Evolutionary conservation across 768 basidiomycete genomes (phyloP), one percentile per base, ranked within the genome.

Genomic region (Trametes villosa): DNA sequence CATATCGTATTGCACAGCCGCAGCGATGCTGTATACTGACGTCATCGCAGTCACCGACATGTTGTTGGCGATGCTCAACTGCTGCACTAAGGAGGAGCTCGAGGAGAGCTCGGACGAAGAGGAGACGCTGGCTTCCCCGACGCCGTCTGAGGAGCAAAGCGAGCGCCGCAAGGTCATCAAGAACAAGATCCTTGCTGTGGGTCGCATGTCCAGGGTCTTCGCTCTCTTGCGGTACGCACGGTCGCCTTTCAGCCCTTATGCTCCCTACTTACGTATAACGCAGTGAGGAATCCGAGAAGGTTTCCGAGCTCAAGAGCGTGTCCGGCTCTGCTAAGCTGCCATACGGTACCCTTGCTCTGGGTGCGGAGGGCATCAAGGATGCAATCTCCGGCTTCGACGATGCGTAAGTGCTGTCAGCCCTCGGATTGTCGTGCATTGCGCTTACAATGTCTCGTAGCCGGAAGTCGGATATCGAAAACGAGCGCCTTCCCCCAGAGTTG

Each of bases 381-480:
- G 89, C 92, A 33, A 98, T 98, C 66, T 87, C 84, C 57, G 89
- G 89, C 60, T 99, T 98, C 74, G 92, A 93, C 17, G 96, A 98
- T 72, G 97, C 97, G 94, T 96, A 78, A 65, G 94, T 89, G 26
- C 40, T 38, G 42, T 44, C 53, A 9, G 34, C 40, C 48, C 42
- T 29, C 50, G 30, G 36, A 15, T 36, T 2, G 9, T 11, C 2
- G 20, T 13, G 6, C 44, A n/a, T 24, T 12, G 53, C 31, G 34
- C 42, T 55, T 51, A 49, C 33, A 26, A 34, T 13, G 1, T 57
- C 24, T 3, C 58, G 40, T 65, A 96, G 94, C 41, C 94, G 95
- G 62, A 96, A 95, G 78, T 94, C 92, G 44, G 97, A 98, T 79
- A 98, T 98, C 66, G 96, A 98, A 77, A 98, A 98, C 76, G 97